phyloP scores from a whole-genome alignment of 345 rosid genomes.

The Hibiscus trionum region DNA sequence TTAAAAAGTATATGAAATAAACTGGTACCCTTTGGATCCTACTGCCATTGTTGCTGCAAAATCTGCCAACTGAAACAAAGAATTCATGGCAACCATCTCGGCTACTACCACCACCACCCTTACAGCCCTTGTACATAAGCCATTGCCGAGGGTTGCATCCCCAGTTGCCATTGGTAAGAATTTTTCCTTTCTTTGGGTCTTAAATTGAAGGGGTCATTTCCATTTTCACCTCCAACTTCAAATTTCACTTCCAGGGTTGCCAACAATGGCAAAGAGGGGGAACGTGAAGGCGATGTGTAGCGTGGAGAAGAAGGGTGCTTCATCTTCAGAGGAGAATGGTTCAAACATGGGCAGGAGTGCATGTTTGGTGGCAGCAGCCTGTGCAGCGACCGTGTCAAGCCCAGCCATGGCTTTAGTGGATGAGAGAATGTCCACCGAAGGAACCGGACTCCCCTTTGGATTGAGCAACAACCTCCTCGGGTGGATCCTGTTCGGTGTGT shows the following conservation, averaged over 20 bases:
- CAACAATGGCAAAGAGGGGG: slow-evolving; percentile 47
- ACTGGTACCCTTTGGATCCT: neutral
- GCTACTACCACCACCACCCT: slow-evolving; percentile 36
- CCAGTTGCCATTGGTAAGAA: slow-evolving; percentile 55
- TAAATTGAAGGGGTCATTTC: neutral
- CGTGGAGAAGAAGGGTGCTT: slow-evolving; percentile 27
- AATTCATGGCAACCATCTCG: slow-evolving; percentile 52
- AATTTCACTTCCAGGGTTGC: slow-evolving; percentile 45
- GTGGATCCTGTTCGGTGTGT: slow-evolving; percentile 88
- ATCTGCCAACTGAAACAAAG: neutral
- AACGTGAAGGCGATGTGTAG: slow-evolving; percentile 42
- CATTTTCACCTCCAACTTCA: neutral
- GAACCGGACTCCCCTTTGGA: slow-evolving; percentile 90
- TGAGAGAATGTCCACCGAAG: slow-evolving; percentile 87
- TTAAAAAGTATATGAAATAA: neutral
- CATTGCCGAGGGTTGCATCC: slow-evolving; percentile 32
- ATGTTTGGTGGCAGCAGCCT: slow-evolving; percentile 44
- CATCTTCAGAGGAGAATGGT: slow-evolving; percentile 15
- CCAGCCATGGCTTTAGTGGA: slow-evolving; percentile 90
- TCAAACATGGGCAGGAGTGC: slow-evolving; percentile 35
- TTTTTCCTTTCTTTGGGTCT: neutral
- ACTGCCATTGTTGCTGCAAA: neutral
- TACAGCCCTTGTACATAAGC: slow-evolving; percentile 35
- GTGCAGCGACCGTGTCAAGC: slow-evolving; percentile 46
- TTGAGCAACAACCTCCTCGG: slow-evolving; percentile 88